phyloP scores from a whole-genome alignment of 768 basidiomycete genomes.

The Russula emetica region DNA sequence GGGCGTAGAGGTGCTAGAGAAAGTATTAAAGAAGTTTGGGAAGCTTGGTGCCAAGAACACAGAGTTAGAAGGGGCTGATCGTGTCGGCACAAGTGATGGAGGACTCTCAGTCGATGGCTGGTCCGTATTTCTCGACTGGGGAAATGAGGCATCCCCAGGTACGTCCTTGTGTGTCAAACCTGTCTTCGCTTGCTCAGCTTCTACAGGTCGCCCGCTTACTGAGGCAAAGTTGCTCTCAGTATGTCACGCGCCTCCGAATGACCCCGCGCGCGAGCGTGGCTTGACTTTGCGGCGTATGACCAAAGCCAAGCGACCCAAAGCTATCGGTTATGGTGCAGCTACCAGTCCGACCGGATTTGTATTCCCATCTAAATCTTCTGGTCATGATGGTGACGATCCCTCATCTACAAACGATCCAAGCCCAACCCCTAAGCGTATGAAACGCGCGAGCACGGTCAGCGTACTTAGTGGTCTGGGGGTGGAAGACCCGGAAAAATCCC shows the following conservation, averaged over 20 bases:
- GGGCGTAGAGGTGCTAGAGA: conserved; percentile 83
- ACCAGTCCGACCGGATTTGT: conserved; percentile 39
- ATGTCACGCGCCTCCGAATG: conserved; percentile 76
- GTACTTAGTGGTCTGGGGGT: conserved; percentile 92
- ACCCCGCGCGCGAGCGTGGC: conserved; percentile 75
- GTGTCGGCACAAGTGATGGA: conserved; percentile 66
- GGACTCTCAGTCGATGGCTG: conserved; percentile 84
- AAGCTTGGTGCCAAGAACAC: conserved; percentile 50
- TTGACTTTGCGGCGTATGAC: conserved; percentile 63
- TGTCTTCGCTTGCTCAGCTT: conserved; percentile 9
- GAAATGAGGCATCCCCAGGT: conserved; percentile 50
- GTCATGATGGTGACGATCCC: conserved; percentile 40
- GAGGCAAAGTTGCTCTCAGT: conserved; percentile 77
- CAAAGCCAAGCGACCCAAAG: conserved; percentile 40
- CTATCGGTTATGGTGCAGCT: conserved; percentile 40
- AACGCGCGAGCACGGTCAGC: conserved; percentile 92
- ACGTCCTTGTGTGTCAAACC: conserved; percentile 30
- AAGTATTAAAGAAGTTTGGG: conserved; percentile 85
- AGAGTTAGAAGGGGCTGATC: conserved; percentile 45
- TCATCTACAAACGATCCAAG: conserved; percentile 9
- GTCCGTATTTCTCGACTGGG: conserved; percentile 73
- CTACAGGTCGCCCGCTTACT: conserved; percentile 64
- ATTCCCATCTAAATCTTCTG: conserved; percentile 29
- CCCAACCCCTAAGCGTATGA: conserved; percentile 49
- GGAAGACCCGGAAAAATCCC: conserved; percentile 63